Conservation (phyloP, 2,329 filamentous ascomycete species). For the Epicoccum sorghinum region DNA sequence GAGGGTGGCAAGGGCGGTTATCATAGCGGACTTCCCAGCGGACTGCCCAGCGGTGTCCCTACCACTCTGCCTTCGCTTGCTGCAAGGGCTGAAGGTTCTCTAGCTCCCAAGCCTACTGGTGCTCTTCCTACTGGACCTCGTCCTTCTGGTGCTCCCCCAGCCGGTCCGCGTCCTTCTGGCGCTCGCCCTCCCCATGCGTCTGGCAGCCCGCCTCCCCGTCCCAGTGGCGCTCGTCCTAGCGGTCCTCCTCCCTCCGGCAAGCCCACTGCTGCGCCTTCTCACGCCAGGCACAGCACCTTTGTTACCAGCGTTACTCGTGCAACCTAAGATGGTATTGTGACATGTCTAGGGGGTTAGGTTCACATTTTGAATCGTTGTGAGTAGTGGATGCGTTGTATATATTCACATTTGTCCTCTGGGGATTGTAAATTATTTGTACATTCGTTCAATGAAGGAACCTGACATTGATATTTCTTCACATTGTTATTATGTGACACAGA, state of each 20-base stretch:
- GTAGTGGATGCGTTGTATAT: too few species aligned
- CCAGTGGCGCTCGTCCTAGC: constrained; percentile 1
- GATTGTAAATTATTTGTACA: too few species aligned
- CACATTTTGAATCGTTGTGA: too few species aligned
- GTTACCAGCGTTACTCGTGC: neutral
- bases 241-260: constrained; percentile 3
- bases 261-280: neutral
- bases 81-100: neutral
- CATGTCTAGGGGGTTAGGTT: too few species aligned
- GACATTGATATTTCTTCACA: too few species aligned
- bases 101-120: constrained; percentile 1
- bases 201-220: neutral
- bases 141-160: neutral
- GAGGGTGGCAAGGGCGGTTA: neutral
- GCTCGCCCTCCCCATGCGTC: neutral
- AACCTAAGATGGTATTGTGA: too few species aligned
- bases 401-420: too few species aligned
- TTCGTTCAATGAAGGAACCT: too few species aligned
- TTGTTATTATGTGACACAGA: neutral
- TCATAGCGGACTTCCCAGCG: neutral
- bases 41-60: neutral
- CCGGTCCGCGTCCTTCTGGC: neutral
- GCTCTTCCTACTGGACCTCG: neutral
- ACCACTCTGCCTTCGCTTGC: neutral
- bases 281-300: neutral